Evolutionary conservation across 2,329 filamentous ascomycete species (phyloP).

Genomic region (Pseudogymnoascus verrucosus): DNA sequence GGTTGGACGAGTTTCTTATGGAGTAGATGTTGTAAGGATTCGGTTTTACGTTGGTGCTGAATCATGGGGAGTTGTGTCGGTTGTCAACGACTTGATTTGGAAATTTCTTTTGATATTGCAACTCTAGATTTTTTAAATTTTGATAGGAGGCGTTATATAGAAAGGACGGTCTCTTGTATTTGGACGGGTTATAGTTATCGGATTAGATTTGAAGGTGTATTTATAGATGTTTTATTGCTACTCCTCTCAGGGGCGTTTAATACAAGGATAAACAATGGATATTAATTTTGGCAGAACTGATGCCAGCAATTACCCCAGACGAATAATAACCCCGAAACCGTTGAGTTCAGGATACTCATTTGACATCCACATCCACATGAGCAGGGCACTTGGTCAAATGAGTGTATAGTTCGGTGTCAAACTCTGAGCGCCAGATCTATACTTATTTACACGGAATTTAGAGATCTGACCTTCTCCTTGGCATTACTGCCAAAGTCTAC

Average conservation of each 20-base stretch:
- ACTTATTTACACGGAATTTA: constrained; percentile 1
- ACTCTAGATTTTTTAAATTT: not conserved
- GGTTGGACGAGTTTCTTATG: constrained; percentile 60
- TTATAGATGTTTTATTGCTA: not conserved
- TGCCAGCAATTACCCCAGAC: not conserved
- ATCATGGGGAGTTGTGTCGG: not conserved
- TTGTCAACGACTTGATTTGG: not conserved
- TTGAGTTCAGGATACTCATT: not conserved
- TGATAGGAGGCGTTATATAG: not conserved
- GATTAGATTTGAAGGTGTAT: not conserved
- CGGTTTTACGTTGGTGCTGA: not conserved
- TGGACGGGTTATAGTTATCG: not conserved
- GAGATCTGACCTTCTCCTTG: constrained; percentile 16
- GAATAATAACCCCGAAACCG: not conserved
- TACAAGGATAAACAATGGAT: not conserved
- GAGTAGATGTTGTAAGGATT: constrained; percentile 11
- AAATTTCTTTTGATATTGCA: not conserved
- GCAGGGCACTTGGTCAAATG: not conserved
- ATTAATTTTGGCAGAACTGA: not conserved
- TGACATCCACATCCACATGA: not conserved
- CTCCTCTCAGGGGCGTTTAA: not conserved
- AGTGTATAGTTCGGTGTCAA: not conserved
- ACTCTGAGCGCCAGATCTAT: not conserved
- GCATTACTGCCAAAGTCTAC: constrained; percentile 16
- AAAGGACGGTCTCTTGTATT: not conserved